A percentile compares a stretch with the other conserved stretches of the same genome.
Conservation (phyloP, 192 early-diverging fungal genomes). For the Coemansia umbellata region DNA sequence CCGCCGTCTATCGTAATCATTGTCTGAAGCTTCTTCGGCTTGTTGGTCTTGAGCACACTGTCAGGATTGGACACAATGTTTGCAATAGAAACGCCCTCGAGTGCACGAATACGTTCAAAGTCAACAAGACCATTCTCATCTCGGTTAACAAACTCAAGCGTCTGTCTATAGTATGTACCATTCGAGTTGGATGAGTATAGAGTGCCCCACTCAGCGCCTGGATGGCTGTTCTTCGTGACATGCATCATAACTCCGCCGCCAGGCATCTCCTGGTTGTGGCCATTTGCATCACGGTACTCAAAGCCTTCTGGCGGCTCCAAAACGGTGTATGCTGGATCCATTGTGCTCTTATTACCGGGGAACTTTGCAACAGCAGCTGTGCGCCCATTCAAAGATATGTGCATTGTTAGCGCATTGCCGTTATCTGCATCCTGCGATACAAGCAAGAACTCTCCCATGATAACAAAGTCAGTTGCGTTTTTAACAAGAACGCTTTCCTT, state of each 20-base stretch:
- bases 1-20: slow-evolving; percentile 83
- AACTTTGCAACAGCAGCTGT: slow-evolving; percentile 68
- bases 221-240: slow-evolving; percentile 55
- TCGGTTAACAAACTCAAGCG: slow-evolving; percentile 72
- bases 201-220: slow-evolving; percentile 69
- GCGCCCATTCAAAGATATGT: slow-evolving; percentile 71
- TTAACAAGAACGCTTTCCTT: slow-evolving; percentile 54
- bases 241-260: slow-evolving; percentile 60
- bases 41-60: slow-evolving; percentile 49
- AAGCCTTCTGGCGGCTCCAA: slow-evolving; percentile 60
- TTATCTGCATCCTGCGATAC: slow-evolving; percentile 56
- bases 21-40: slow-evolving; percentile 61
- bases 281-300: slow-evolving; percentile 31
- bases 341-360: slow-evolving; percentile 61
- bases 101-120: slow-evolving; percentile 82
- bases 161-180: slow-evolving; percentile 73
- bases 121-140: slow-evolving; percentile 76
- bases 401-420: slow-evolving; percentile 52
- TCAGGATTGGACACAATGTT: slow-evolving; percentile 72
- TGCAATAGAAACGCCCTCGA: slow-evolving; percentile 80
- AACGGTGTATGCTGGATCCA: slow-evolving; percentile 64
- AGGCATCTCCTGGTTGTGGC: slow-evolving; percentile 41
- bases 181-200: slow-evolving; percentile 91
- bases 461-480: slow-evolving; percentile 72
- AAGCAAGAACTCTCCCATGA: slow-evolving; percentile 76